phyloP scores from a whole-genome alignment of 2,329 filamentous ascomycete genomes.

The Aspergillus sp. region DNA sequence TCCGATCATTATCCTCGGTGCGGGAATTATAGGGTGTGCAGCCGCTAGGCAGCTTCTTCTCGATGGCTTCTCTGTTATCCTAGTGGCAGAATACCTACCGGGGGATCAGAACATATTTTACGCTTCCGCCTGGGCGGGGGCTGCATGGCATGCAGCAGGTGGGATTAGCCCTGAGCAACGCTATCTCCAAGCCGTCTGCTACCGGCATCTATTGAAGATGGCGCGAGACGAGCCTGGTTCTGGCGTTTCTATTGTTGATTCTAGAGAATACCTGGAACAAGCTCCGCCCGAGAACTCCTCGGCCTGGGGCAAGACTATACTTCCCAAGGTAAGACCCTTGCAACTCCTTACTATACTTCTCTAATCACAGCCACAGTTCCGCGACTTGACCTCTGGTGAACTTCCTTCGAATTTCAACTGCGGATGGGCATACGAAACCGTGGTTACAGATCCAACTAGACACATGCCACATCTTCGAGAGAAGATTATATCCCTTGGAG shows the following conservation, averaged over 20 bases:
- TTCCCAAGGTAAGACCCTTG: constrained; percentile 29
- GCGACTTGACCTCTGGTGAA: constrained; percentile 29
- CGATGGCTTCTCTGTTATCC: constrained; percentile 34
- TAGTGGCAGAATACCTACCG: constrained; percentile 39
- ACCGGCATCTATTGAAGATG: constrained; percentile 37
- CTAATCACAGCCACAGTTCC: constrained; percentile 28
- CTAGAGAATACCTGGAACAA: constrained; percentile 36
- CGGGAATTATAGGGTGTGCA: constrained; percentile 42
- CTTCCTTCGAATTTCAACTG: constrained; percentile 34
- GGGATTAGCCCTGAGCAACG: constrained; percentile 35
- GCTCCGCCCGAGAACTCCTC: constrained; percentile 33
- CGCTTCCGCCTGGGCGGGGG: constrained; percentile 41
- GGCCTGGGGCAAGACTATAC: constrained; percentile 35
- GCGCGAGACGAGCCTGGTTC: constrained; percentile 33
- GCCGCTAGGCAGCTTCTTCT: constrained; percentile 35
- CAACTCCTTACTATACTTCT: neutral
- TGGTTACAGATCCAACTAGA: constrained; percentile 38
- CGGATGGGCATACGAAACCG: constrained; percentile 37
- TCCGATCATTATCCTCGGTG: constrained; percentile 38
- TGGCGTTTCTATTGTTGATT: constrained; percentile 36
- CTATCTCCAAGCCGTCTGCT: constrained; percentile 36
- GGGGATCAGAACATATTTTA: constrained; percentile 38
- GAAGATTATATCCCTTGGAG: constrained; percentile 31
- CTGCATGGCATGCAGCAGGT: constrained; percentile 40
- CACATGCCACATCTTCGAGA: constrained; percentile 38